phyloP scores from a whole-genome alignment of 345 rosid genomes.

The Moricandia moricandioides region DNA sequence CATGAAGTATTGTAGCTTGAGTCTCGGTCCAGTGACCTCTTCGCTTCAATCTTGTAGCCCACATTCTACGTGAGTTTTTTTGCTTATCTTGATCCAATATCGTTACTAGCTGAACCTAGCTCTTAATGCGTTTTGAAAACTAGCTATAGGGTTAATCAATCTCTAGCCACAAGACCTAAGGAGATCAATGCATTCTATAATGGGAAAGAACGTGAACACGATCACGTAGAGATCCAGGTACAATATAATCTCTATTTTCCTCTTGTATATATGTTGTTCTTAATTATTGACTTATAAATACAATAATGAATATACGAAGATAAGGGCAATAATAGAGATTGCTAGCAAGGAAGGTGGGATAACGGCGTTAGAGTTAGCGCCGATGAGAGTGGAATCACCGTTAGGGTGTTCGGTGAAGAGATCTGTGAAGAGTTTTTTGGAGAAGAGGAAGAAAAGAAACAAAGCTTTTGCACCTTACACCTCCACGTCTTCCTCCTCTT shows the following conservation, averaged over 20 bases:
- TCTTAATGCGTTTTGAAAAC: background rate
- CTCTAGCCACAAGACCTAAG: background rate
- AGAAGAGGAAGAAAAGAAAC: slow-evolving; percentile 35
- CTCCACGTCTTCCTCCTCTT: slow-evolving; percentile 31
- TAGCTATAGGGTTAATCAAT: background rate
- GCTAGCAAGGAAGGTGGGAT: slow-evolving; percentile 24
- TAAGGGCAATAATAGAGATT: slow-evolving; percentile 35
- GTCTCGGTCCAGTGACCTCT: slow-evolving; percentile 31
- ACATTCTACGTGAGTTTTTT: slow-evolving; percentile 14
- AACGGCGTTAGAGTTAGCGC: slow-evolving; percentile 15
- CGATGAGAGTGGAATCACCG: slow-evolving; percentile 24
- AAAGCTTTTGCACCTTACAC: slow-evolving; percentile 1
- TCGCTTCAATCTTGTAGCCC: background rate
- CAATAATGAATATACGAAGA: slow-evolving; percentile 1
- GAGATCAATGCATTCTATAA: background rate
- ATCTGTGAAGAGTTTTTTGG: slow-evolving; percentile 31
- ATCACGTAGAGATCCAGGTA: slow-evolving; percentile 35
- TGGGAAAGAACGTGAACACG: slow-evolving; percentile 3
- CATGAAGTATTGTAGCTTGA: slow-evolving; percentile 28
- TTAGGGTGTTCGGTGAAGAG: slow-evolving; percentile 29
- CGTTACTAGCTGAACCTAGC: background rate
- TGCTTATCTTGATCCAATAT: background rate
- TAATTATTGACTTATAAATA: background rate
- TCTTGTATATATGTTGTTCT: background rate
- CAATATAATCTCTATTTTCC: background rate